Conservation (phyloP, 2,329 filamentous ascomycete genomes). For the Epichloe baconii region DNA sequence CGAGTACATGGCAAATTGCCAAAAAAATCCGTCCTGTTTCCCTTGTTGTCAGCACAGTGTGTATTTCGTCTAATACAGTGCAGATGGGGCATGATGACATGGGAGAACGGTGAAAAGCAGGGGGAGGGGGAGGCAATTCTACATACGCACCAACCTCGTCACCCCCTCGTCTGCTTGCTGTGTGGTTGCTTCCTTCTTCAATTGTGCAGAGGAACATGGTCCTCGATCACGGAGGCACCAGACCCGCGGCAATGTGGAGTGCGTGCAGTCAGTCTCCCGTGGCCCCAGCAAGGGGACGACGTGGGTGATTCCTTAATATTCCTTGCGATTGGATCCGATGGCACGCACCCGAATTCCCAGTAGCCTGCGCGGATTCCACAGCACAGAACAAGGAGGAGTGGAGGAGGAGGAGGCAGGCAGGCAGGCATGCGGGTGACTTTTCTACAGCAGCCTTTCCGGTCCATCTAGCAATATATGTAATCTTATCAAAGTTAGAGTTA, state of each 20-base stretch:
- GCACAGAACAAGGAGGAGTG: not conserved
- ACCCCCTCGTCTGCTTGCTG: not conserved
- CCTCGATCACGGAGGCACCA: not conserved
- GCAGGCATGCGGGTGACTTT: no score
- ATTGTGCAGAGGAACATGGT: not conserved
- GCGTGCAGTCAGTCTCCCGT: not conserved
- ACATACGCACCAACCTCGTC: not conserved
- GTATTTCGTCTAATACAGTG: not conserved
- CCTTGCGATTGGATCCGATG: not conserved
- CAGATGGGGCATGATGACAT: conserved; percentile 1
- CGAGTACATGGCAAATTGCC: not conserved
- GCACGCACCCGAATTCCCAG: not conserved
- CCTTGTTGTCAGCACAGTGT: not conserved
- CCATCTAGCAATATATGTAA: no score
- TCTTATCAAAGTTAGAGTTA: no score
- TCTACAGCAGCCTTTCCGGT: no score
- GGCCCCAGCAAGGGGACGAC: not conserved
- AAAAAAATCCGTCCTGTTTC: not conserved
- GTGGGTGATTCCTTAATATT: not conserved
- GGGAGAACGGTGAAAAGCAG: not conserved
- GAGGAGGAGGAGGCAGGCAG: no score
- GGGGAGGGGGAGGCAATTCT: not conserved
- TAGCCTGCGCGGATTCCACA: not conserved
- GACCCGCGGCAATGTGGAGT: not conserved
- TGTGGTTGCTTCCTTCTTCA: not conserved